These are phyloP conservation scores for Peronospora farinosa DNA, from an alignment of 352 stramenopile genomes.

Conservation along the genomic window DNA sequence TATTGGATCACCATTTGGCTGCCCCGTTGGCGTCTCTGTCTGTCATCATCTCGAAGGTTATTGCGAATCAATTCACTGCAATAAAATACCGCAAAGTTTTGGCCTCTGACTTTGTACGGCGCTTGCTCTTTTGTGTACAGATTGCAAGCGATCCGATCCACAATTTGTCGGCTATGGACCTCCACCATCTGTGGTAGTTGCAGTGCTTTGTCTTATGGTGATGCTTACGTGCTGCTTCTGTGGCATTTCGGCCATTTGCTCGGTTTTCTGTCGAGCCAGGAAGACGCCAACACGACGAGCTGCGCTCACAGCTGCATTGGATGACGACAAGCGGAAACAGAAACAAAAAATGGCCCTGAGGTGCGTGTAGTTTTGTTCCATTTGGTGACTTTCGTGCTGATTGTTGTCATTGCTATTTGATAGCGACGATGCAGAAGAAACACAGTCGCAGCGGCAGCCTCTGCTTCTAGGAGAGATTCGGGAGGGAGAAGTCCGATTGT, in stretches of 20 bases:
- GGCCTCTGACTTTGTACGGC: background rate
- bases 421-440: conserved; percentile 34
- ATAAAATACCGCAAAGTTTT: too few relatives aligned
- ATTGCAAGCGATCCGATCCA: conserved; percentile 66
- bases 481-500: conserved; percentile 47
- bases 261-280: conserved; percentile 49
- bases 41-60: conserved; percentile 77
- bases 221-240: conserved; percentile 80
- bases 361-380: conserved; percentile 11
- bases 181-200: conserved; percentile 74
- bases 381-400: background rate
- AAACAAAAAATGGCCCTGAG: conserved; percentile 25
- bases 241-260: conserved; percentile 69
- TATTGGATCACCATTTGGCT: conserved; percentile 63
- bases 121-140: conserved; percentile 21
- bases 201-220: conserved; percentile 73
- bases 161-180: conserved; percentile 79
- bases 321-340: conserved; percentile 29
- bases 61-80: too few relatives aligned
- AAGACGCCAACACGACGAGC: conserved; percentile 17
- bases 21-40: conserved; percentile 58
- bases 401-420: background rate
- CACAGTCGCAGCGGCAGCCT: conserved; percentile 41
- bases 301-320: conserved; percentile 15
- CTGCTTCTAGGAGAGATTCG: conserved; percentile 42